Evolutionary conservation across 768 basidiomycete genomes (phyloP).

Genomic region (Suillus brevipes): DNA sequence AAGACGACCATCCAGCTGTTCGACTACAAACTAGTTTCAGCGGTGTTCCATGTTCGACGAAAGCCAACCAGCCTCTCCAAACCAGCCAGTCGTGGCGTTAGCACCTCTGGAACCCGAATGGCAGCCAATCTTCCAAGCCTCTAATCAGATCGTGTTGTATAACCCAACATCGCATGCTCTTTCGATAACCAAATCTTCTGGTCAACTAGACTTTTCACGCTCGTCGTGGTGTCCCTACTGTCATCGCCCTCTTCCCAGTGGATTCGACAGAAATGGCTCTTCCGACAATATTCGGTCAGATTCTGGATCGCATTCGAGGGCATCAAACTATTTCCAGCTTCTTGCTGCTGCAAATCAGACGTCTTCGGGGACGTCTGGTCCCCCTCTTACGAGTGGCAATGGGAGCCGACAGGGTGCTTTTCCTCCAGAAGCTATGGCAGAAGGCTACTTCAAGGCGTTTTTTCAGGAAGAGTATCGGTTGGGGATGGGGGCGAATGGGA

Average conservation of each 20-base stretch:
- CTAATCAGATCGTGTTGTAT: constrained; percentile 86
- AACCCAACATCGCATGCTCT: constrained; percentile 84
- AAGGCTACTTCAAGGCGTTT: constrained; percentile 91
- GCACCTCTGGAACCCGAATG: constrained; percentile 44
- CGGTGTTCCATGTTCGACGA: constrained; percentile 29
- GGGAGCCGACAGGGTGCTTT: constrained; percentile 41
- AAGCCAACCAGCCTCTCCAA: constrained; percentile 32
- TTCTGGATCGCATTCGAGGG: constrained; percentile 52
- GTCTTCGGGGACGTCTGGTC: constrained; percentile 52
- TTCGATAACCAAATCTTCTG: constrained; percentile 50
- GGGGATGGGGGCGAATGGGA: constrained; percentile 95
- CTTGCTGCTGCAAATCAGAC: constrained; percentile 72
- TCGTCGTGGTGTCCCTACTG: constrained; percentile 69
- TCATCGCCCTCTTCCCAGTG: constrained; percentile 55
- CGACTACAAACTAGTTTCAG: not conserved
- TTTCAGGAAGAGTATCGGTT: constrained; percentile 87
- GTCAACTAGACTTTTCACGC: constrained; percentile 23
- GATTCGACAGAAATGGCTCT: constrained; percentile 33
- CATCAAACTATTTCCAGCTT: constrained; percentile 79
- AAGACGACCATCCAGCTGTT: not conserved
- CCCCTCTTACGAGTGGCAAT: constrained; percentile 33
- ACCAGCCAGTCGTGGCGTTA: constrained; percentile 30
- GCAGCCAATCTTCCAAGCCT: constrained; percentile 80
- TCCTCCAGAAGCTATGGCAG: constrained; percentile 74
- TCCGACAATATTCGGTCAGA: constrained; percentile 35